Evolutionary conservation across 2,329 filamentous ascomycete species (phyloP), one percentile per base, ranked within the genome.

Genomic region (Colletotrichum paranaense): DNA sequence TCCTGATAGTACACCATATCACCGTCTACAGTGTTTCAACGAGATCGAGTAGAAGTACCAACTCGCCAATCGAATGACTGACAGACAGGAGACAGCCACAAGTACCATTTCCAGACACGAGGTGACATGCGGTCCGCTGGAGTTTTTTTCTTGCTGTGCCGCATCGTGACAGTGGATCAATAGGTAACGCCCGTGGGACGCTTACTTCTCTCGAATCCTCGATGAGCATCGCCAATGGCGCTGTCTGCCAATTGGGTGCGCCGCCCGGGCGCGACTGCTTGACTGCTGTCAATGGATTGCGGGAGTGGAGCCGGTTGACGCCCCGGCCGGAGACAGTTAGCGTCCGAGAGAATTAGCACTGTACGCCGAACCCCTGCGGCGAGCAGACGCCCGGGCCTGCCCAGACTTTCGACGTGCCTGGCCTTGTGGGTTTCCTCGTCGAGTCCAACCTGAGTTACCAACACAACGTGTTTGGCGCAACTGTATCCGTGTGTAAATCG

Each of bases 321-420:
- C 35, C 58, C 69, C 59, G 58, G 42, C 65, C 19, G 30, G n/a
- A 11, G 38, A 42, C 70, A 70, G 70, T 70, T 60, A 62, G 66
- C 67, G 67, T 24, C 1, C 2, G 2, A 6, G 0, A 4, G 0
- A 1, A 3, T n/a, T 5, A 1, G 14, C 55, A 73, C 70, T 70
- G 70, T 73, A 1, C 16, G 19, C 2, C n/a, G 16, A 46, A 22
- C 59, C 70, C 70, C 60, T 73, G 70, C 49, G 19, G 30, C 35
- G 57, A 49, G 42, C 30, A 65, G 19, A 56, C 67, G 60, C 67
- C 55, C 59, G 26, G 60, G 49, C 60, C 66, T 60, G 66, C 42
- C 67, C 59, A 65, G 66, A 49, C 67, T 55, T 11, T 58, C 63
- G 22, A 57, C 12, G 24, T 46, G 52, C 32, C 52, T 57, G 30